Conservation (phyloP, 2,329 filamentous ascomycete species). For the Aureobasidium sp. region DNA sequence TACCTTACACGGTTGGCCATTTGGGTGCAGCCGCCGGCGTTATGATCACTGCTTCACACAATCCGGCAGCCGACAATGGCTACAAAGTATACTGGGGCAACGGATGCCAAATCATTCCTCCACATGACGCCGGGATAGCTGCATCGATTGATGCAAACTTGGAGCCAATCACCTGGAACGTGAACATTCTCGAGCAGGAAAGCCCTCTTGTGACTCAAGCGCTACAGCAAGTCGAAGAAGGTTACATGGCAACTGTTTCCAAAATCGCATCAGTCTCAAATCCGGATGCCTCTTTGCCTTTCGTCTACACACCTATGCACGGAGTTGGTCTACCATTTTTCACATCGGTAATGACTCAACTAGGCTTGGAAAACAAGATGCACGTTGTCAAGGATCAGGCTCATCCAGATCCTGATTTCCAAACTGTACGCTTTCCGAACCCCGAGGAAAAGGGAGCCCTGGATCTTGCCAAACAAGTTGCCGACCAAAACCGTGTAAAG, state of each 20-base stretch:
- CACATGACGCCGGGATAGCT: constrained; percentile 51
- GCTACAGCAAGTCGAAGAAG: background rate
- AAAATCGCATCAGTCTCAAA: background rate
- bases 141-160: constrained; percentile 47
- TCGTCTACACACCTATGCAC: constrained; percentile 51
- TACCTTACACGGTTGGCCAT: constrained; percentile 50
- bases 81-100: constrained; percentile 61
- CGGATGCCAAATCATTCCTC: constrained; percentile 57
- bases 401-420: constrained; percentile 54
- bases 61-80: constrained; percentile 55
- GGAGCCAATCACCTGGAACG: constrained; percentile 41
- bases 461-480: constrained; percentile 48
- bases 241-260: constrained; percentile 1
- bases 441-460: constrained; percentile 56
- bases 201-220: background rate
- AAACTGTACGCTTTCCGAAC: constrained; percentile 56
- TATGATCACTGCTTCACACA: constrained; percentile 60
- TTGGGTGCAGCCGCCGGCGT: constrained; percentile 49
- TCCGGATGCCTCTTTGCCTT: constrained; percentile 19
- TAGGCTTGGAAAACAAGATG: constrained; percentile 37
- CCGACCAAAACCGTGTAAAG: constrained; percentile 38
- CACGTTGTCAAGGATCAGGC: constrained; percentile 42
- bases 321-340: constrained; percentile 45
- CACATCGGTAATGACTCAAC: constrained; percentile 28
- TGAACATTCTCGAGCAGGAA: background rate